Evolutionary conservation across 2,329 filamentous ascomycete genomes (phyloP).

Genomic region (Xylariomycetidae sp.): DNA sequence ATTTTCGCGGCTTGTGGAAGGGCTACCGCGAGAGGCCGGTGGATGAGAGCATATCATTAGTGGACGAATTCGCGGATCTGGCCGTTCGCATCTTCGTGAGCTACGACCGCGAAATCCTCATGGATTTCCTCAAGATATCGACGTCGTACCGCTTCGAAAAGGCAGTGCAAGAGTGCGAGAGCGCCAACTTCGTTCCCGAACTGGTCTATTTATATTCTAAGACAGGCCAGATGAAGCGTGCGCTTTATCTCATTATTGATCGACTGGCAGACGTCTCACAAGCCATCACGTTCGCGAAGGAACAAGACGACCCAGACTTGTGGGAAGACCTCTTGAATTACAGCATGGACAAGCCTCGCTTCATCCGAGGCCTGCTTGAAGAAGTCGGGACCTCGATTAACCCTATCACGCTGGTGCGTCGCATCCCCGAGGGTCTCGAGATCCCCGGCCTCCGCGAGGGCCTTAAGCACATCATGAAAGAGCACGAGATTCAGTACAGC

Average conservation of each 20-base stretch:
- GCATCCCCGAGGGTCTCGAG: conserved; percentile 89
- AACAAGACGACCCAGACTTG: conserved; percentile 84
- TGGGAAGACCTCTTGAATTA: conserved; percentile 95
- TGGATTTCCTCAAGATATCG: conserved; percentile 81
- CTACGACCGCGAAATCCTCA: conserved; percentile 74
- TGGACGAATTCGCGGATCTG: conserved; percentile 83
- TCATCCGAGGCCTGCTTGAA: conserved; percentile 86
- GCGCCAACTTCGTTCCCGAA: conserved; percentile 77
- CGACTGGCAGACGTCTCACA: conserved; percentile 87
- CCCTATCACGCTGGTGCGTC: conserved; percentile 80
- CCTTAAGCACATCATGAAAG: conserved; percentile 83
- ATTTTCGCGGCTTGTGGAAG: conserved; percentile 80
- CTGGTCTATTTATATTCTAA: conserved; percentile 95
- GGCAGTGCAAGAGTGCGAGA: conserved; percentile 74
- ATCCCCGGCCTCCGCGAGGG: conserved; percentile 88
- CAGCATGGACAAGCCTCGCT: conserved; percentile 94
- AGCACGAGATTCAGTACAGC: conserved; percentile 91
- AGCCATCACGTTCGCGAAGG: conserved; percentile 90
- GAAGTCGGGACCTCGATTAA: conserved; percentile 93
- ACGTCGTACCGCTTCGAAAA: conserved; percentile 86
- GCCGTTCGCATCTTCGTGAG: conserved; percentile 81
- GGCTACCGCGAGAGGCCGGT: conserved; percentile 56
- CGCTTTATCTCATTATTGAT: conserved; percentile 88
- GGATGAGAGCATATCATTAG: conserved; percentile 60
- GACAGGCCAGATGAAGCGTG: conserved; percentile 88